Percentiles rank a stretch among this genome's conserved stretches.
phyloP scores from a whole-genome alignment of 2,329 filamentous ascomycete genomes.

The Fusarium albidum region DNA sequence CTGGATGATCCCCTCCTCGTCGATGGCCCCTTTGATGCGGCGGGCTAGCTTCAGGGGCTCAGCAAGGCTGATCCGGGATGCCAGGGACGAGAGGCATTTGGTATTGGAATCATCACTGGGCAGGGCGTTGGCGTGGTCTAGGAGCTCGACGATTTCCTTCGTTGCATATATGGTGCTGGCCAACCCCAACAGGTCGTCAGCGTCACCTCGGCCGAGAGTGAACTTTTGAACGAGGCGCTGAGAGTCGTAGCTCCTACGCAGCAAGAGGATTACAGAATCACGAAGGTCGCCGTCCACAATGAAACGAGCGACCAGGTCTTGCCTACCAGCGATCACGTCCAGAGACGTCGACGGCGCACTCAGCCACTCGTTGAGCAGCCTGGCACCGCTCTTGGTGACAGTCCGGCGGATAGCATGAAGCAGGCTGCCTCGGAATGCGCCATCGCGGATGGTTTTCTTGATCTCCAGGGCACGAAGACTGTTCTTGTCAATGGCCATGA shows the following conservation, averaged over 20 bases:
- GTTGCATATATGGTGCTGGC: slow-evolving; percentile 83
- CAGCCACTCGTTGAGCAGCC: slow-evolving; percentile 85
- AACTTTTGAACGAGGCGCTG: slow-evolving; percentile 94
- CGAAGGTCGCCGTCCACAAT: slow-evolving; percentile 71
- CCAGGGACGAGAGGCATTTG: slow-evolving; percentile 55
- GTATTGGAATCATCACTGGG: slow-evolving; percentile 14
- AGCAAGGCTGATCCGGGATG: slow-evolving; percentile 69
- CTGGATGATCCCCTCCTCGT: slow-evolving; percentile 88
- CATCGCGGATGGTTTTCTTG: slow-evolving; percentile 83
- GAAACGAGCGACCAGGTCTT: slow-evolving; percentile 83
- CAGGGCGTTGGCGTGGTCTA: slow-evolving; percentile 41
- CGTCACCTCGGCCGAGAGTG: slow-evolving; percentile 87
- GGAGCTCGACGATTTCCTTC: slow-evolving; percentile 66
- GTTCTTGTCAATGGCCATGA: slow-evolving; percentile 92
- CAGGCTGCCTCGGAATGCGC: slow-evolving; percentile 80
- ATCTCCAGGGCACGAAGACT: slow-evolving; percentile 91
- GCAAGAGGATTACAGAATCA: slow-evolving; percentile 71
- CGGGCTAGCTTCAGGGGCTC: slow-evolving; percentile 73
- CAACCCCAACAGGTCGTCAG: slow-evolving; percentile 87
- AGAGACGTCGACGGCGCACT: slow-evolving; percentile 90
- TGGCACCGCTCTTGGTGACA: slow-evolving; percentile 88
- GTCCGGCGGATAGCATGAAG: slow-evolving; percentile 90
- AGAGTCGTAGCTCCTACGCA: slow-evolving; percentile 83
- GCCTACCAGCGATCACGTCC: slow-evolving; percentile 76
- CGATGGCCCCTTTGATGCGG: slow-evolving; percentile 80